phyloP scores from a whole-genome alignment of 805 yeast species.

The Blastobotrys americana region DNA sequence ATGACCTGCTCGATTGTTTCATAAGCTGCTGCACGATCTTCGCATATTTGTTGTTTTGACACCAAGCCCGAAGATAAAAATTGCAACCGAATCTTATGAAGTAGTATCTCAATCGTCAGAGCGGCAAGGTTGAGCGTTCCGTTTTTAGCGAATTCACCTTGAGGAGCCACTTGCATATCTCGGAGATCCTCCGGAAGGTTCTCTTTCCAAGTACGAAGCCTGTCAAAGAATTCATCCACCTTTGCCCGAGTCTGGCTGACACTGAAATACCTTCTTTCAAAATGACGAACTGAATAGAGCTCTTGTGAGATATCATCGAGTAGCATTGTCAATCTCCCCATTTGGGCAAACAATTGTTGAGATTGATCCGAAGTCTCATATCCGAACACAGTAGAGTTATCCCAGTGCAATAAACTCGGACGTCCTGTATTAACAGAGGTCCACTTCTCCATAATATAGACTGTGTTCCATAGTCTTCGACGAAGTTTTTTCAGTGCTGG shows the following conservation, averaged over 20 bases:
- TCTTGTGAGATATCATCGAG: conserved; percentile 23
- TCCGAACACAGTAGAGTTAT: conserved; percentile 17
- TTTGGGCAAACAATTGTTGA: conserved; percentile 26
- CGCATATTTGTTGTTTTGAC: conserved; percentile 9
- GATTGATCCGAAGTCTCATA: conserved; percentile 21
- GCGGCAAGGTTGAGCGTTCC: conserved; percentile 27
- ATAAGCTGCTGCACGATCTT: conserved; percentile 24
- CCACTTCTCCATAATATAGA: conserved; percentile 34
- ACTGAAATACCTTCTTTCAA: conserved; percentile 12
- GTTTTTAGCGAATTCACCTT: conserved; percentile 26
- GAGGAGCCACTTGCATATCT: conserved; percentile 22
- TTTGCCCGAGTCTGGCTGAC: conserved; percentile 6
- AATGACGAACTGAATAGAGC: conserved; percentile 19
- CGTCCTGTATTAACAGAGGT: conserved; percentile 28
- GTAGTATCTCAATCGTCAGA: conserved; percentile 26
- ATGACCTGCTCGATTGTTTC: conserved; percentile 27
- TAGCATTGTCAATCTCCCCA: conserved; percentile 23
- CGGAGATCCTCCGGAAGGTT: conserved; percentile 23
- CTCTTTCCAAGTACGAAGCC: conserved; percentile 23
- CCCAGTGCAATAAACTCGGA: conserved; percentile 24
- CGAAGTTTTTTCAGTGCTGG: conserved; percentile 28
- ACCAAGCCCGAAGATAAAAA: conserved; percentile 19
- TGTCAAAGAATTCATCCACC: conserved; percentile 17
- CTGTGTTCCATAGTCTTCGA: conserved; percentile 30
- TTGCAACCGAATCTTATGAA: conserved; percentile 24